Evolutionary conservation across 768 basidiomycete species (phyloP).

Genomic region (Brasilioporus rufonigricans): DNA sequence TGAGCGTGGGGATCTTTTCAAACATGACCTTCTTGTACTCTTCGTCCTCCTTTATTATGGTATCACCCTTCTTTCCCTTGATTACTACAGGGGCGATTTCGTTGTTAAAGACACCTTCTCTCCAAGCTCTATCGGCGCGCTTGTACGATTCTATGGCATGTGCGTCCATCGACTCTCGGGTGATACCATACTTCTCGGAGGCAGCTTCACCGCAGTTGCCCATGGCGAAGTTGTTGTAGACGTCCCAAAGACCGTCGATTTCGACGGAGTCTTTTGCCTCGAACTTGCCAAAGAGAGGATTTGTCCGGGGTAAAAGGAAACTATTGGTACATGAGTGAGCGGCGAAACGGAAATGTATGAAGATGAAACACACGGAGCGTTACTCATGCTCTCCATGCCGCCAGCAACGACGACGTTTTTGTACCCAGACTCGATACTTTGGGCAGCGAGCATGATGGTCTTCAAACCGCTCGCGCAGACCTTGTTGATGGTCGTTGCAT

Average conservation of each 20-base stretch:
- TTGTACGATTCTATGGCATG: constrained; percentile 95
- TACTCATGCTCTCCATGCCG: constrained; percentile 99
- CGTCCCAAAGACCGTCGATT: constrained; percentile 93
- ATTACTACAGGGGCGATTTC: constrained; percentile 91
- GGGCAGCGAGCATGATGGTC: constrained; percentile 89
- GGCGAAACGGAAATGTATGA: not conserved
- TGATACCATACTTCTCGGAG: constrained; percentile 78
- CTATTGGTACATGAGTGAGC: constrained; percentile 34
- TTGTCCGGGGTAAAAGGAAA: constrained; percentile 79
- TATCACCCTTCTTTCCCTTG: constrained; percentile 93
- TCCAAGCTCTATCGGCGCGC: constrained; percentile 91
- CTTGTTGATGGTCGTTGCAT: constrained; percentile 99
- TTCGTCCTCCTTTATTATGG: constrained; percentile 89
- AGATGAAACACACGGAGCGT: constrained; percentile 78
- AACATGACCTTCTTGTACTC: constrained; percentile 97
- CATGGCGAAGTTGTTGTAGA: constrained; percentile 98
- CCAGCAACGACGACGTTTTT: constrained; percentile 87
- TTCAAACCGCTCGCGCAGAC: constrained; percentile 99
- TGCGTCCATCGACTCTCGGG: constrained; percentile 83
- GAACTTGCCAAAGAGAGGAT: constrained; percentile 87
- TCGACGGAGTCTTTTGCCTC: constrained; percentile 85
- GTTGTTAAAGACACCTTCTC: constrained; percentile 74
- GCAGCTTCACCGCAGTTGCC: constrained; percentile 93
- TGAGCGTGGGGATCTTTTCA: constrained; percentile 88
- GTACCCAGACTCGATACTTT: constrained; percentile 85